Evolutionary conservation across 371 early-diverging fungal species (phyloP).

Genomic region (Mucor piriformis): DNA sequence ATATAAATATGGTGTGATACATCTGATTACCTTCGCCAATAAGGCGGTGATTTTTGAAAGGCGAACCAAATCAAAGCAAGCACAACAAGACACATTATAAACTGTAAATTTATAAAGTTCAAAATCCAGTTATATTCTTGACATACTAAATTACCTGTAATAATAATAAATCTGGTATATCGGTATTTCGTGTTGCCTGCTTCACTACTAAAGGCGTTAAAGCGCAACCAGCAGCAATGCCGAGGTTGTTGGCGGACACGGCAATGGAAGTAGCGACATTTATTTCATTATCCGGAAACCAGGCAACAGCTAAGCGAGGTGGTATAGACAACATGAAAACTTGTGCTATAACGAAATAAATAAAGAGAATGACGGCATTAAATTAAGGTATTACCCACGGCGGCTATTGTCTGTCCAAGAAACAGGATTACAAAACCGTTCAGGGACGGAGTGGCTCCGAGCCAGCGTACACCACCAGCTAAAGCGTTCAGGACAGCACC

Average conservation of each 20-base stretch:
- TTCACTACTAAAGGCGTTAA: constrained; percentile 48
- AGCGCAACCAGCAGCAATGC: constrained; percentile 55
- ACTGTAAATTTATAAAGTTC: constrained; percentile 8
- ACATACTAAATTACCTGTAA: constrained; percentile 32
- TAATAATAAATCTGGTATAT: constrained; percentile 45
- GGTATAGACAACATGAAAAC: constrained; percentile 57
- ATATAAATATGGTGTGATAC: not conserved
- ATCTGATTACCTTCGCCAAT: constrained; percentile 25
- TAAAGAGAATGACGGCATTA: not conserved
- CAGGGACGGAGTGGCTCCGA: constrained; percentile 43
- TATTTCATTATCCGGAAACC: constrained; percentile 53
- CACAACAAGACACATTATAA: constrained; percentile 27
- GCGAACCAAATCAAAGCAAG: constrained; percentile 26
- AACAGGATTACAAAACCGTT: constrained; percentile 39
- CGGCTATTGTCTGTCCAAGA: constrained; percentile 54
- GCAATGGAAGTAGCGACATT: constrained; percentile 54
- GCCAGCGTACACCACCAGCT: constrained; percentile 44
- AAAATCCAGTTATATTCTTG: not conserved
- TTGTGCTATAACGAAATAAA: constrained; percentile 31
- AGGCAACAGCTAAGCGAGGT: constrained; percentile 53
- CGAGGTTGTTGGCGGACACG: constrained; percentile 54
- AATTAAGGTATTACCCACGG: constrained; percentile 34
- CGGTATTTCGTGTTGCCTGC: constrained; percentile 32
- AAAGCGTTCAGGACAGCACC: constrained; percentile 50
- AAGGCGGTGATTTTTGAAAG: constrained; percentile 25